A percentile compares a stretch with the other conserved stretches of the same genome.
Evolutionary conservation across 2,329 filamentous ascomycete genomes (phyloP).

Genomic region (Fusarium sp.): DNA sequence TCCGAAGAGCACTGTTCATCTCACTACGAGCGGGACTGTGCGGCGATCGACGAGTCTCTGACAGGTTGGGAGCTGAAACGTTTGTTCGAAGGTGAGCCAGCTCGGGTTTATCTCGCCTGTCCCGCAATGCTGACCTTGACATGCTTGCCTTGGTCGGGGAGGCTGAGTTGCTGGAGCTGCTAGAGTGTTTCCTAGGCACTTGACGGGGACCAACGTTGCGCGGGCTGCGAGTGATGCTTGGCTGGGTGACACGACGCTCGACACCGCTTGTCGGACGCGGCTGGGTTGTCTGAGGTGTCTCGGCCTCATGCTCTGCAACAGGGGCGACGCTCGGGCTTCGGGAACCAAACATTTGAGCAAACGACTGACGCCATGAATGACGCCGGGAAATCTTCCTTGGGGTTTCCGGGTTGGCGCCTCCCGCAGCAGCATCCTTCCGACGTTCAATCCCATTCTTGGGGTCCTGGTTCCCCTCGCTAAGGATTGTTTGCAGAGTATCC

Average conservation of each 20-base stretch:
- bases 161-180: conserved; percentile 7
- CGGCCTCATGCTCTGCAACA: background rate
- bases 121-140: background rate
- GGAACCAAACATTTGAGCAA: conserved; percentile 32
- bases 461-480: conserved; percentile 62
- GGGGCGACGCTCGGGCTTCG: conserved; percentile 24
- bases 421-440: conserved; percentile 2
- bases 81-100: conserved; percentile 31
- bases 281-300: conserved; percentile 4
- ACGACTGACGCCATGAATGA: conserved; percentile 33
- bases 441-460: conserved; percentile 17
- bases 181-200: conserved; percentile 5
- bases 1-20: conserved; percentile 40
- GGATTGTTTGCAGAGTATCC: conserved; percentile 62
- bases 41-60: conserved; percentile 24
- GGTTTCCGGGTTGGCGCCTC: background rate
- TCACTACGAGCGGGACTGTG: conserved; percentile 18
- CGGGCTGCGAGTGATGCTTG: background rate
- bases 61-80: conserved; percentile 44
- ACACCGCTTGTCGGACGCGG: conserved; percentile 25
- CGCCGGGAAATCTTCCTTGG: conserved; percentile 27
- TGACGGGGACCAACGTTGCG: conserved; percentile 6
- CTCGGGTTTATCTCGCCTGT: conserved; percentile 28
- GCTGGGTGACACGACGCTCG: background rate
- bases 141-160: conserved; percentile 9